Evolutionary conservation across 768 basidiomycete genomes (phyloP).

Genomic region (Boletellus sp.): DNA sequence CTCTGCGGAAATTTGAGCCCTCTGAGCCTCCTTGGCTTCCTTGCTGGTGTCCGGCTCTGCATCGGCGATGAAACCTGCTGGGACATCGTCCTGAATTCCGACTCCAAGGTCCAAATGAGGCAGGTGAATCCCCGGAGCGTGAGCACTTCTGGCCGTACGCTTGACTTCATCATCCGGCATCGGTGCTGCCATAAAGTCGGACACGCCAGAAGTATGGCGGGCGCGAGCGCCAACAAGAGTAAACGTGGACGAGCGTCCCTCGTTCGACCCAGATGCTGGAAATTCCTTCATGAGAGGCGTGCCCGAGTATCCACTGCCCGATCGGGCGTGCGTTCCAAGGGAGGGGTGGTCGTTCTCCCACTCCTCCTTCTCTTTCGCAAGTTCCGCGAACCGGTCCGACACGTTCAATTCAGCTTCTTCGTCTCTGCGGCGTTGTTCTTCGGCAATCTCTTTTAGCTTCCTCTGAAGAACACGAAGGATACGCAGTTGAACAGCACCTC

Average conservation of each 20-base stretch:
- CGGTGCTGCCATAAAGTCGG: conserved; percentile 67
- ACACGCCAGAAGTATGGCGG: conserved; percentile 63
- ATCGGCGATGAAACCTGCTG: conserved; percentile 61
- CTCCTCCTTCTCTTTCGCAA: conserved; percentile 67
- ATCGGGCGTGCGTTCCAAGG: conserved; percentile 54
- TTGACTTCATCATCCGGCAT: conserved; percentile 59
- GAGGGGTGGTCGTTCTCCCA: conserved; percentile 88
- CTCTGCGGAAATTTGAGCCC: conserved; percentile 39
- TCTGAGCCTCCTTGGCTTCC: conserved; percentile 32
- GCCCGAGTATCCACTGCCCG: conserved; percentile 61
- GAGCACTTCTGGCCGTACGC: conserved; percentile 46
- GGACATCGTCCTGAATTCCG: conserved; percentile 73
- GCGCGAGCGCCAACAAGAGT: conserved; percentile 52
- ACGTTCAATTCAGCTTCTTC: conserved; percentile 74
- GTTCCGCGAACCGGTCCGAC: conserved; percentile 59
- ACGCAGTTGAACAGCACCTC: conserved; percentile 85
- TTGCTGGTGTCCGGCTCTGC: conserved; percentile 30
- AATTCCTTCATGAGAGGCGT: conserved; percentile 66
- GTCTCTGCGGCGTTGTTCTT: conserved; percentile 68
- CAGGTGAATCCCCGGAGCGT: conserved; percentile 50
- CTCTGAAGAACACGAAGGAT: conserved; percentile 76
- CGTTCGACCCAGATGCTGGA: conserved; percentile 47
- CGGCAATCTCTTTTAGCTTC: conserved; percentile 75
- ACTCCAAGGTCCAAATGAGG: conserved; percentile 73
- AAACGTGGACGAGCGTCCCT: conserved; percentile 40